These are phyloP conservation scores for Galerina sulciceps DNA, from an alignment of 768 basidiomycete genomes.

Conservation along the genomic window DNA sequence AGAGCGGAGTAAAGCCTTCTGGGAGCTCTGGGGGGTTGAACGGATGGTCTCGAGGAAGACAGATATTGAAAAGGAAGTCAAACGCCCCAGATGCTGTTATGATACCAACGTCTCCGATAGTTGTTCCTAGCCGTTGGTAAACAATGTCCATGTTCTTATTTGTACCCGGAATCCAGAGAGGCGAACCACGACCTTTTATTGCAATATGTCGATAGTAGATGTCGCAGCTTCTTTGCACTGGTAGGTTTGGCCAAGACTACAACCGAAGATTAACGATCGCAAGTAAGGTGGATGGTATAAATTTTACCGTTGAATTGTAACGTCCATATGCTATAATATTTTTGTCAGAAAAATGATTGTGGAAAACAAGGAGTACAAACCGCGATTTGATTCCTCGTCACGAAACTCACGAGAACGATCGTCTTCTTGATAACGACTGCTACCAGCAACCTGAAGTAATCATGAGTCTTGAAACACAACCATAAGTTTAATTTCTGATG, in stretches of 20 bases:
- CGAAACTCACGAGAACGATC: too few relatives aligned
- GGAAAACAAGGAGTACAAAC: too few relatives aligned
- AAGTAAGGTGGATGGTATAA: too few relatives aligned
- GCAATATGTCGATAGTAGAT: slow-evolving; percentile 19
- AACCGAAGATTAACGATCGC: too few relatives aligned
- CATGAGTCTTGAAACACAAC: too few relatives aligned
- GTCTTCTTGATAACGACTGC: too few relatives aligned
- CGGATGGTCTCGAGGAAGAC: slow-evolving; percentile 4
- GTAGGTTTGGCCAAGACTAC: not conserved
- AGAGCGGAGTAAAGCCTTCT: slow-evolving; percentile 9
- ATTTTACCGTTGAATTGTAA: too few relatives aligned
- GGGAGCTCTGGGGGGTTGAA: slow-evolving; percentile 14
- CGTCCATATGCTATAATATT: too few relatives aligned
- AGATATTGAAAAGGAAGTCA: slow-evolving; percentile 23
- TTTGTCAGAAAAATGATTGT: too few relatives aligned
- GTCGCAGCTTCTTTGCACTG: slow-evolving; percentile 5
- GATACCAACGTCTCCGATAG: slow-evolving; percentile 25
- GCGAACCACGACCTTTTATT: slow-evolving; percentile 13
- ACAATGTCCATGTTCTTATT: slow-evolving; percentile 5
- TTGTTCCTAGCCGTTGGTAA: slow-evolving; percentile 11
- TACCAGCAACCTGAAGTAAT: too few relatives aligned
- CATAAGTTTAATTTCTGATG: too few relatives aligned
- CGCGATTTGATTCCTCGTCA: too few relatives aligned
- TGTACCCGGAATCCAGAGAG: slow-evolving; percentile 20
- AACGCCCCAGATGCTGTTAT: slow-evolving; percentile 17